These are phyloP conservation scores for Lathyrus tuberosus DNA, from an alignment of 306 rosid genomes.

Conservation along the genomic window DNA sequence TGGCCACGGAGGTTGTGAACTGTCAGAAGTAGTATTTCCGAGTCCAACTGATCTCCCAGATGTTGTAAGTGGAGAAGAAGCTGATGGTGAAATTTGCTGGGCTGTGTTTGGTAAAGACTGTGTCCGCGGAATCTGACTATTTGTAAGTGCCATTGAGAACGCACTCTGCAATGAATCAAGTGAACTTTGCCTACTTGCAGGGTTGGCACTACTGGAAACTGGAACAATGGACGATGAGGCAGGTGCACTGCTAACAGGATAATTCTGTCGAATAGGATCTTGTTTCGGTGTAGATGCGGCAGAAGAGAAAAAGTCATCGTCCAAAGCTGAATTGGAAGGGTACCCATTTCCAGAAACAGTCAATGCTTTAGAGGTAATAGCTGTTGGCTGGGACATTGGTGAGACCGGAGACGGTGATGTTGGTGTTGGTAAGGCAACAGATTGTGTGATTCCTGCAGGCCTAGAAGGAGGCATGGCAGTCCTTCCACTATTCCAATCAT, in stretches of 20 bases:
- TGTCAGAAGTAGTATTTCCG: constrained; percentile 61
- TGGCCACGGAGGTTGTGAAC: constrained; percentile 79
- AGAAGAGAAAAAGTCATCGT: constrained; percentile 60
- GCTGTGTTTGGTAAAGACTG: constrained; percentile 56
- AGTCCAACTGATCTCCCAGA: constrained; percentile 61
- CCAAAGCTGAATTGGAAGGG: constrained; percentile 55
- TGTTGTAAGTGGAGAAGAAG: constrained; percentile 57
- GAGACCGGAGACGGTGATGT: constrained; percentile 49
- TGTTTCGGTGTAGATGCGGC: constrained; percentile 53
- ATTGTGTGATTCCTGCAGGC: constrained; percentile 63
- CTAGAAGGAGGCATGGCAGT: constrained; percentile 54
- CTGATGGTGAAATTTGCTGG: constrained; percentile 60
- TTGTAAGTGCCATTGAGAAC: constrained; percentile 58
- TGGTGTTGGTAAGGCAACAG: constrained; percentile 48
- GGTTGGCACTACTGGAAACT: constrained; percentile 62
- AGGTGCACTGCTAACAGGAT: constrained; percentile 54
- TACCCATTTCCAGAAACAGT: constrained; percentile 79
- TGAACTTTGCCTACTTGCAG: constrained; percentile 55
- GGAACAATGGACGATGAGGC: constrained; percentile 54
- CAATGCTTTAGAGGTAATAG: constrained; percentile 50
- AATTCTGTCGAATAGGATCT: constrained; percentile 55
- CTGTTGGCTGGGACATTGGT: constrained; percentile 54
- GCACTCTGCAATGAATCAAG: constrained; percentile 73
- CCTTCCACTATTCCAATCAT: constrained; percentile 70
- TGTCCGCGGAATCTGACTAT: constrained; percentile 54